Conservation (phyloP, 2,329 filamentous ascomycete genomes). For the Didymella pinodella region DNA sequence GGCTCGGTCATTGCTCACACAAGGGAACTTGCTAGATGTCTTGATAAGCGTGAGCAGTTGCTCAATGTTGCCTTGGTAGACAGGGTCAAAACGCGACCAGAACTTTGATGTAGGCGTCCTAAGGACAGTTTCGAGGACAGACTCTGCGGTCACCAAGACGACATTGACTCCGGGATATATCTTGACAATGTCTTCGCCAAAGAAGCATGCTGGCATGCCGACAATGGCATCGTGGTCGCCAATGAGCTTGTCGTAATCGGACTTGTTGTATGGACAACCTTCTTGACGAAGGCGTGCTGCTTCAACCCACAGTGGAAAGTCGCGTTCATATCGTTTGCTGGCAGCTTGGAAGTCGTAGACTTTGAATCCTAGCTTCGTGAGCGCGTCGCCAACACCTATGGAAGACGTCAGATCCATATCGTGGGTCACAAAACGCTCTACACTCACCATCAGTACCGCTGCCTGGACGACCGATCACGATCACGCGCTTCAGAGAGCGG, state of each 20-base stretch:
- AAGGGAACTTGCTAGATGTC: neutral
- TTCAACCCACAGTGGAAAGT: constrained; percentile 48
- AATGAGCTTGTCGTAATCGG: constrained; percentile 46
- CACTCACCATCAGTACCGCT: constrained; percentile 45
- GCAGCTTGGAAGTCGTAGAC: constrained; percentile 51
- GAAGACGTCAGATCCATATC: neutral
- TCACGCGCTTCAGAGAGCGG: constrained; percentile 39
- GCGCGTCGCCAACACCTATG: constrained; percentile 41
- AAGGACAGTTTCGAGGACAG: neutral
- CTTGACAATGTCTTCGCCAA: constrained; percentile 28
- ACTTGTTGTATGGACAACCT: constrained; percentile 41
- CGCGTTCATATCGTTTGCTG: constrained; percentile 40
- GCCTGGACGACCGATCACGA: constrained; percentile 46
- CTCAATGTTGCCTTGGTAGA: constrained; percentile 5
- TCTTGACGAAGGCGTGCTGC: constrained; percentile 45
- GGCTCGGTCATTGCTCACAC: constrained; percentile 16
- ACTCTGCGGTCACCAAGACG: constrained; percentile 22
- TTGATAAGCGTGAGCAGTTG: constrained; percentile 3
- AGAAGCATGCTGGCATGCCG: constrained; percentile 22
- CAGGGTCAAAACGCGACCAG: constrained; percentile 10
- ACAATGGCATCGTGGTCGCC: constrained; percentile 40
- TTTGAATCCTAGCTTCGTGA: constrained; percentile 39
- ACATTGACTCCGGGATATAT: constrained; percentile 31
- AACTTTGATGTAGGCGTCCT: neutral
- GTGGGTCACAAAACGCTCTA: no score